phyloP scores from a whole-genome alignment of 2,329 filamentous ascomycete genomes.

The Neopestalotiopsis sp. region DNA sequence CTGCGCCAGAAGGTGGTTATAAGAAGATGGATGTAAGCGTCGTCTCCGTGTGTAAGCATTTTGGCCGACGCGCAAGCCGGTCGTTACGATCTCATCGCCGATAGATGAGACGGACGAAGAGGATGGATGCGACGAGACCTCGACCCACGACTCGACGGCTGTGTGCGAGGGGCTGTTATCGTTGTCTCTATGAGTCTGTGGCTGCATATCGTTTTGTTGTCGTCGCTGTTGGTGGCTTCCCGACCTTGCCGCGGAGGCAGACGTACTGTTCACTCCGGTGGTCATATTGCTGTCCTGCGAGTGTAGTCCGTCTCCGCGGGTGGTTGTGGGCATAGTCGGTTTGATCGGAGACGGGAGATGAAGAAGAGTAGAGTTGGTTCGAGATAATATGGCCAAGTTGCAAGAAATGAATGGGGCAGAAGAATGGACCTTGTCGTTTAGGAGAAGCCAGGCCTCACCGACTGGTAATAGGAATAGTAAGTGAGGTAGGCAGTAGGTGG shows the following conservation, averaged over 20 bases:
- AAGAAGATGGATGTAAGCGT: slow-evolving; percentile 43
- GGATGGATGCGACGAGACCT: slow-evolving; percentile 89
- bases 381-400: background rate
- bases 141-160: slow-evolving; percentile 88
- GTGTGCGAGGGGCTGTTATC: slow-evolving; percentile 27
- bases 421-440: slow-evolving; percentile 1
- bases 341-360: background rate
- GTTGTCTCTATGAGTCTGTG: slow-evolving; percentile 17
- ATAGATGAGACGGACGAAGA: slow-evolving; percentile 90
- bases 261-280: slow-evolving; percentile 24
- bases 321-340: slow-evolving; percentile 16
- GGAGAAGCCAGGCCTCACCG: slow-evolving; percentile 12
- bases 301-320: slow-evolving; percentile 28
- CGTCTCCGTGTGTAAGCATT: slow-evolving; percentile 61
- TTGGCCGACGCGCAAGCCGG: slow-evolving; percentile 78
- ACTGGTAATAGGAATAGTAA: slow-evolving; percentile 5
- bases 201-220: slow-evolving; percentile 31
- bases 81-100: slow-evolving; percentile 88
- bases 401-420: background rate
- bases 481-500: background rate
- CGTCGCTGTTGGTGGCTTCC: slow-evolving; percentile 23
- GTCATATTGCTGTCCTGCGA: slow-evolving; percentile 26
- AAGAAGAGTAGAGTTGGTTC: background rate
- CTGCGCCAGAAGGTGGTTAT: slow-evolving; percentile 28
- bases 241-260: slow-evolving; percentile 23